Evolutionary conservation across 495 filamentous ascomycete species (phyloP).

Genomic region (Acidiella bohemica): DNA sequence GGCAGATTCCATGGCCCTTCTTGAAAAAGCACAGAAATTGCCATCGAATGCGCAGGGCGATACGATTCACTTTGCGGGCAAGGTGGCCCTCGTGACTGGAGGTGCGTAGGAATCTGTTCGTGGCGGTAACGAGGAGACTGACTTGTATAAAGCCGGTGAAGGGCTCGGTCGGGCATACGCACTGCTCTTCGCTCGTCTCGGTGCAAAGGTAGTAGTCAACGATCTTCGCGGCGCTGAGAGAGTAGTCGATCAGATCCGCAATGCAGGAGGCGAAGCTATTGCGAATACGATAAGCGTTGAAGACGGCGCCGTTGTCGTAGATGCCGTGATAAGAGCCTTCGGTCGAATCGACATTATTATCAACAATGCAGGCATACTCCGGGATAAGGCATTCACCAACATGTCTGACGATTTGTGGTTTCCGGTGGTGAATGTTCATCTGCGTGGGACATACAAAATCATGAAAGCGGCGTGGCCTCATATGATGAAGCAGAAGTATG

Average conservation of each 20-base stretch:
- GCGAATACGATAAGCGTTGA: slow-evolving; percentile 6
- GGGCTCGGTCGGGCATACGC: slow-evolving; percentile 15
- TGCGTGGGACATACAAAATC: slow-evolving; percentile 16
- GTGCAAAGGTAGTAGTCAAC: slow-evolving; percentile 17
- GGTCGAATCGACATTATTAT: slow-evolving; percentile 20
- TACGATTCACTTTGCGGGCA: slow-evolving; percentile 8
- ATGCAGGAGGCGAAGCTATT: slow-evolving; percentile 10
- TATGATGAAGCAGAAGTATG: slow-evolving; percentile 18
- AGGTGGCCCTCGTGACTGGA: slow-evolving; percentile 15
- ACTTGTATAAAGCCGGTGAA: too few relatives aligned
- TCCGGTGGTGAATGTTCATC: slow-evolving; percentile 13
- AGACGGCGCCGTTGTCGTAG: slow-evolving; percentile 13
- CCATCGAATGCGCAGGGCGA: slow-evolving; percentile 1
- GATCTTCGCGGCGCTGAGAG: slow-evolving; percentile 12
- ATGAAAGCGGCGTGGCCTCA: slow-evolving; percentile 16
- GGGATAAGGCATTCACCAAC: slow-evolving; percentile 18
- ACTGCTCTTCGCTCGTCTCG: slow-evolving; percentile 11
- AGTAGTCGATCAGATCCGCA: slow-evolving; percentile 10
- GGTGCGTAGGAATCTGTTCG: too few relatives aligned
- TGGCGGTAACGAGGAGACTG: too few relatives aligned
- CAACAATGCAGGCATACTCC: slow-evolving; percentile 19
- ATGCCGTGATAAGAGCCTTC: slow-evolving; percentile 12
- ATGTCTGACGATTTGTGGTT: slow-evolving; percentile 16
- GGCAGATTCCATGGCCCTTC: slow-evolving; percentile 5
- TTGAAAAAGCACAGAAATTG: slow-evolving; percentile 10